Evolutionary conservation across 2,329 filamentous ascomycete species (phyloP).

Genomic region (Trichoderma sp.): DNA sequence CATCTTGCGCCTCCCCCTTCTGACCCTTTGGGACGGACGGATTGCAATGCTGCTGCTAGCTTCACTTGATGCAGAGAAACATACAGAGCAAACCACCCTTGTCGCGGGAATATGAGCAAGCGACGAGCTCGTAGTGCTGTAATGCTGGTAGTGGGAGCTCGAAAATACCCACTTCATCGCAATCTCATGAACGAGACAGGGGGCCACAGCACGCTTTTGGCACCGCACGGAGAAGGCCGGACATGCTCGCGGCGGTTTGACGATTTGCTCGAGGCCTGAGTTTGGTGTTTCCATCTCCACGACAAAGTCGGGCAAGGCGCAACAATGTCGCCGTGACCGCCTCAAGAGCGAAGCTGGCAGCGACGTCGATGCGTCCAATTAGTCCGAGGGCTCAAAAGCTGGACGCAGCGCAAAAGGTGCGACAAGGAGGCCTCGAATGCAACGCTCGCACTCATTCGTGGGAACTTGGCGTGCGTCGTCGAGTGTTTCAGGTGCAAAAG

Average conservation of each 20-base stretch:
- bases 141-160: background rate
- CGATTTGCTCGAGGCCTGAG: background rate
- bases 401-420: conserved; percentile 2
- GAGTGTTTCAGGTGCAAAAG: conserved; percentile 18
- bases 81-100: background rate
- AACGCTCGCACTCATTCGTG: conserved; percentile 8
- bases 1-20: conserved; percentile 16
- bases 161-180: background rate
- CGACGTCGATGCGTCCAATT: background rate
- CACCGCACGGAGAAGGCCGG: background rate
- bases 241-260: background rate
- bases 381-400: background rate
- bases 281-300: background rate
- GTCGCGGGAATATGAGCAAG: conserved; percentile 10
- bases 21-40: conserved; percentile 3
- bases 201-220: background rate
- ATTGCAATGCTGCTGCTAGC: background rate
- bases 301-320: background rate
- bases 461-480: conserved; percentile 16
- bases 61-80: background rate
- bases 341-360: background rate
- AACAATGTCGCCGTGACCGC: background rate
- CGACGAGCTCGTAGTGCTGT: background rate
- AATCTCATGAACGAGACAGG: conserved; percentile 12
- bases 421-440: conserved; percentile 21